Conservation (phyloP, 768 basidiomycete genomes). For the Kwoniella sp. region DNA sequence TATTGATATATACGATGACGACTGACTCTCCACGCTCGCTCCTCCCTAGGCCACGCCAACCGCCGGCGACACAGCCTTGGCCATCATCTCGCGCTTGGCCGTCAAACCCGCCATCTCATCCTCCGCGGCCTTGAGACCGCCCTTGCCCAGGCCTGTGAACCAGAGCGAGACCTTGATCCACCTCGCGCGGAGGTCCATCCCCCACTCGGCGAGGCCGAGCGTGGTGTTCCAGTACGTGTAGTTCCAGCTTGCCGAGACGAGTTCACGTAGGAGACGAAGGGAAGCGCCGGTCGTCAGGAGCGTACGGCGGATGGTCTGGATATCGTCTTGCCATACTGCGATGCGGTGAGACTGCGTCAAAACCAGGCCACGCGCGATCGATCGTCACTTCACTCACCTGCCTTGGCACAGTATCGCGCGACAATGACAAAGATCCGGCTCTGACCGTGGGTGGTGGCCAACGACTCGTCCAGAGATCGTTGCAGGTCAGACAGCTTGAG, state of each 20-base stretch:
- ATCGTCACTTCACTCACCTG: constrained; percentile 14
- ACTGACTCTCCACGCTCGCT: too few relatives aligned
- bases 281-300: constrained; percentile 21
- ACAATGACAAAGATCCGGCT: constrained; percentile 85
- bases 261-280: constrained; percentile 12
- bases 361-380: not conserved
- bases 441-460: constrained; percentile 72
- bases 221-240: constrained; percentile 36
- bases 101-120: constrained; percentile 39
- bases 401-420: constrained; percentile 72
- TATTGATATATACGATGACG: too few relatives aligned
- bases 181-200: constrained; percentile 42
- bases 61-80: constrained; percentile 1
- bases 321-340: constrained; percentile 50
- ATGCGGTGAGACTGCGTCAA: constrained; percentile 35
- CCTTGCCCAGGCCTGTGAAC: constrained; percentile 37
- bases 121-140: constrained; percentile 37
- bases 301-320: constrained; percentile 10
- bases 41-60: too few relatives aligned
- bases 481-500: constrained; percentile 70
- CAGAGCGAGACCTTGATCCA: constrained; percentile 40
- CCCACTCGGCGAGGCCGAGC: constrained; percentile 40
- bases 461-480: constrained; percentile 73
- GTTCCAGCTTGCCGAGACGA: constrained; percentile 16
- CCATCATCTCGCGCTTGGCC: not conserved